Evolutionary conservation across 2,329 filamentous ascomycete species (phyloP), one percentile per base, ranked within the genome.

Genomic region (Arthrobotrys sinensis): DNA sequence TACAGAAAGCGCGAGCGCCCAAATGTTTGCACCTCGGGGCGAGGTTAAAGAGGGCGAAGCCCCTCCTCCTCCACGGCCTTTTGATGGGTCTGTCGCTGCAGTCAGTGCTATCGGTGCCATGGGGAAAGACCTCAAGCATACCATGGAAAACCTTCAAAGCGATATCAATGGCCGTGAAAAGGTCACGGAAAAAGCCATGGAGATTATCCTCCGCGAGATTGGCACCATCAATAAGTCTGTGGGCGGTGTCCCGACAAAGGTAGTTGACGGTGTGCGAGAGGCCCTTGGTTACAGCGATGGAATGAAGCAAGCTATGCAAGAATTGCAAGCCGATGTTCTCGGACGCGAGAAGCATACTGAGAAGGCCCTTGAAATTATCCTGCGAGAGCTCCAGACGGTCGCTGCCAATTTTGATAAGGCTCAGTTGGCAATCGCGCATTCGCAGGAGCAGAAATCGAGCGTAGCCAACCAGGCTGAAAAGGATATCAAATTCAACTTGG

Each of bases 71-170:
- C 45, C 40, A 28, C 34, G 64, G 1, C 63, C 53, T 43, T 79
- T 72, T 38, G 76, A 79, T 38, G 69, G 76, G 4, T 79, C 76
- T 1, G 69, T 79, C 21, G 76, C 76, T 38, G 76, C 76, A 5
- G 76, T 79, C 12, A 79, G 69, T 52, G 95, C 97, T 83, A 93
- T 93, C 67, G 91, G 91, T 21, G 91, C 90, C 12, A 89, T 97
- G 24, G 88, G 91, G 12, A 91, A 95, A 77, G 80, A 81, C 80
- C 87, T 99, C 24, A 90, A 97, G 83, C 87, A 88, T 81, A 97
- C 96, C 83, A 96, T 97, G 82, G 94, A 97, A 69, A 93, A 96
- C 78, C 91, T 94, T 80, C 92, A 96, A 82, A 86, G 88, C 19
- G 86, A 90, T 6, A 88, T 93, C 34, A 92, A 96, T 52, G 91